Conservation (phyloP, 805 yeast genomes). For the Yarrowia yakushimensis region DNA sequence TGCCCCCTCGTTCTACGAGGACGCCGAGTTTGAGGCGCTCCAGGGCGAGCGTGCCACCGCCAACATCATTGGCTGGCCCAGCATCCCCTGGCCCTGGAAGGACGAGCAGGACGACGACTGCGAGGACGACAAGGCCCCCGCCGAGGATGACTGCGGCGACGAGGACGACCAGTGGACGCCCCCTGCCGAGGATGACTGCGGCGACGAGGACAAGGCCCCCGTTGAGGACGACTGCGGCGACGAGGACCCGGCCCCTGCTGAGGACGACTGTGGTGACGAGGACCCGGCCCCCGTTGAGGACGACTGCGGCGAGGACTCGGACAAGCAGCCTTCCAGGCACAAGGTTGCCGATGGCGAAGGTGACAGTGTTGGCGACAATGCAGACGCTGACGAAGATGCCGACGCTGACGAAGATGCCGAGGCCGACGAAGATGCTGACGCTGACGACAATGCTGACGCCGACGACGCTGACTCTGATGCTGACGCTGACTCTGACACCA, state of each 20-base stretch:
- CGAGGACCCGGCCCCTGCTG: not conserved
- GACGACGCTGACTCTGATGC: not conserved
- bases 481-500: not conserved
- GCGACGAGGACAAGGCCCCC: conserved; percentile 1
- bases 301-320: not conserved
- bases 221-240: not conserved
- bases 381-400: not conserved
- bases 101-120: conserved; percentile 9
- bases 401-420: not conserved
- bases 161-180: conserved; percentile 4
- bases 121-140: not conserved
- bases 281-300: not conserved
- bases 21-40: not conserved
- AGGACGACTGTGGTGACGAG: conserved; percentile 11
- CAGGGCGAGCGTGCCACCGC: conserved; percentile 1
- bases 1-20: not conserved
- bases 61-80: conserved; percentile 17
- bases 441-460: not conserved
- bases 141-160: not conserved
- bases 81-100: conserved; percentile 23
- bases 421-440: not conserved
- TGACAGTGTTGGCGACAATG: not conserved
- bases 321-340: not conserved
- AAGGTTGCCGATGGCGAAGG: not conserved
- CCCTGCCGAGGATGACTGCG: not conserved